Evolutionary conservation across 116 monocot species (phyloP), one percentile per base, ranked within the genome.

Genomic region (Trichopus zeylanicus): DNA sequence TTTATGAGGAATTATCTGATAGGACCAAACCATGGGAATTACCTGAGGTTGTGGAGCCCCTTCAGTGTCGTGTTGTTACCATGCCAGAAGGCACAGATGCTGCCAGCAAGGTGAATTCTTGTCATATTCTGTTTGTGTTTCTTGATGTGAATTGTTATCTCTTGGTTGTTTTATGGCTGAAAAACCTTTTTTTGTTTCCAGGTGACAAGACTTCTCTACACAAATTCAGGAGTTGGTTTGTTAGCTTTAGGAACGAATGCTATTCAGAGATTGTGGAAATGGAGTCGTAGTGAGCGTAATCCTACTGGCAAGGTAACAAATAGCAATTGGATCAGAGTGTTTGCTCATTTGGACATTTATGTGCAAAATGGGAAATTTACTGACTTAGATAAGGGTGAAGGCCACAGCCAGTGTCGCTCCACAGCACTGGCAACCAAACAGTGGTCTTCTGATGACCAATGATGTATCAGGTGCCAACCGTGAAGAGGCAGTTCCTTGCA

Each of bases 211-310:
- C 73, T 87, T 39, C 70, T 87, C 29, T 87, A 87, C 56, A 82
- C 82, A 53, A 87, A 82, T 31, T 79, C 82, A 30, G 87, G 82
- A 29, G 73, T 55, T 63, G 75, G 82, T 7, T 67, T 87, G 51
- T 62, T 87, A 66, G 87, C 82, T 26, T 47, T 82, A 25, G 79
- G 73, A 26, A 79, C 87, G 27, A 82, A 87, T 70, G 87, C 63
- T 56, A 34, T 82, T 56, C 87, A 82, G 39, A 82, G 75, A 57
- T 52, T 82, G 30, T 87, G 87, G 87, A 87, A 87, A 64, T 87
- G 87, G 87, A 55, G 39, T 19, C 87, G 78, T 7, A 82, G 46
- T 67, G 87, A 87, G 37, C 82, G 79, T 60, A 87, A 87, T 73
- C 82, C 79, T 21, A 70, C 52, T 58, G 82, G 83, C 56, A 87